A percentile compares a stretch with the other conserved stretches of the same genome.
Evolutionary conservation across 108 stramenopile species (phyloP).

Genomic region (Cyclostephanos tholiformis): DNA sequence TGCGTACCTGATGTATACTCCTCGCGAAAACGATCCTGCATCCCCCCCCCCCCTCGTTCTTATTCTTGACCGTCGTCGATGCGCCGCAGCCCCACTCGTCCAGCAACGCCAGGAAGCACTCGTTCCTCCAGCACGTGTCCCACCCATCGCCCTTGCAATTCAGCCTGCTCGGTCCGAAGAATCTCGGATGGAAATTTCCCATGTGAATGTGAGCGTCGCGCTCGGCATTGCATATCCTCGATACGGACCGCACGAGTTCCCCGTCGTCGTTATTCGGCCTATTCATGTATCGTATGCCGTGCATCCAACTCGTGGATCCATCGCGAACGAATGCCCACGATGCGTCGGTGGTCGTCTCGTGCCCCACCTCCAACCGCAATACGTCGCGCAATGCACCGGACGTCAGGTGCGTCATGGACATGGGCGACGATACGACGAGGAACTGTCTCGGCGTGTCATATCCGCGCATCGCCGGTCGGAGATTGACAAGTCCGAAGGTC

Average conservation of each 20-base stretch:
- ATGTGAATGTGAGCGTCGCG: conserved; percentile 32
- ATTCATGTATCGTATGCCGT: conserved; percentile 35
- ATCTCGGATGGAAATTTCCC: conserved; percentile 61
- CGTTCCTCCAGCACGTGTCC: conserved; percentile 56
- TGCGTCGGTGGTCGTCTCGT: conserved; percentile 33
- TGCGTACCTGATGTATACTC: conserved; percentile 55
- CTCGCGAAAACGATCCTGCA: conserved; percentile 31
- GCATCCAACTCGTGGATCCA: conserved; percentile 40
- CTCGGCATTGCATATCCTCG: conserved; percentile 26
- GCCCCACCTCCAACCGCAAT: conserved; percentile 42
- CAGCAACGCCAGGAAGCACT: conserved; percentile 33
- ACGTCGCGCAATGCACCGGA: conserved; percentile 11
- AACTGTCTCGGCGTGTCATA: conserved; percentile 49
- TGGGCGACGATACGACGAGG: conserved; percentile 56
- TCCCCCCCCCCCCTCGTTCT: not conserved
- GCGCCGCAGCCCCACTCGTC: conserved; percentile 54
- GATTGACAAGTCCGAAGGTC: conserved; percentile 20
- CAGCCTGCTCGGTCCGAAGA: conserved; percentile 34
- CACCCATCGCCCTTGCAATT: conserved; percentile 43
- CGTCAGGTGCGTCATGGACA: conserved; percentile 40
- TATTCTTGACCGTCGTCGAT: not conserved
- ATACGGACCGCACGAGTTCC: conserved; percentile 1
- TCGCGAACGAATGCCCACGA: conserved; percentile 45
- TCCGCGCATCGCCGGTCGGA: conserved; percentile 56
- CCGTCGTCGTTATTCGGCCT: conserved; percentile 12